Base-by-base conservation (phyloP, 306 rosid genomes). In the Fragaria nilgerrensis region DNA sequence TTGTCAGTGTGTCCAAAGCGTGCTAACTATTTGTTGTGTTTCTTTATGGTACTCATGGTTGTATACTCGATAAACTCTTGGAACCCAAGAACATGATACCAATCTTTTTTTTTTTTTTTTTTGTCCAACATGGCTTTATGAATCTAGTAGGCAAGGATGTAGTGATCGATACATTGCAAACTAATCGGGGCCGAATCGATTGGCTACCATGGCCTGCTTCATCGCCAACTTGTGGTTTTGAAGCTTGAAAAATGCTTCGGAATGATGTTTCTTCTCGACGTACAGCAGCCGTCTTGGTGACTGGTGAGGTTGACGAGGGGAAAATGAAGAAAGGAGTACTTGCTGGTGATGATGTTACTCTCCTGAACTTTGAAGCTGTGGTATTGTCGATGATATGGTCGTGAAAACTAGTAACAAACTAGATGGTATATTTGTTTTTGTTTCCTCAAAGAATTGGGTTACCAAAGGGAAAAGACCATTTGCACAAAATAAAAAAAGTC, bases 181-280 rank as follows among this genome's bases (percentile, higher is more conserved):
- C 1, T 27, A 27, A 27, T 27, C 29, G 0, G 65, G 34, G 65
- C 25, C 36, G 36, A 25, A 27, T 11, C 25, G 36, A 25, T 59
- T 59, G 34, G 66, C 66, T 23, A 12, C 66, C 66, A 59, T 59
- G 66, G 66, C 66, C 66, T 59, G 66, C 66, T 23, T 23, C 37
- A 59, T 25, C 23, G 66, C 66, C 66, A 27, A 59, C 29, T 59
- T 17, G 8, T 25, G 29, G 29, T 27, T 27, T 27, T 27, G 29
- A 27, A 27, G 29, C 29, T 27, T 59, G 37, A 59, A 59, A 23
- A 59, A 59, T 4, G 32, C 34, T 59, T 59, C 66, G 5, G 66
- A 34, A 13, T 4, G 41, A 32, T 23, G 36, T 59, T 15, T 59
- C 16, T 27, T 11, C 37, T 23, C 4, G 8, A 27, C 41, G 7